Conservation (phyloP, 2,329 filamentous ascomycete species). For the Cylindrodendrum hubeiense region DNA sequence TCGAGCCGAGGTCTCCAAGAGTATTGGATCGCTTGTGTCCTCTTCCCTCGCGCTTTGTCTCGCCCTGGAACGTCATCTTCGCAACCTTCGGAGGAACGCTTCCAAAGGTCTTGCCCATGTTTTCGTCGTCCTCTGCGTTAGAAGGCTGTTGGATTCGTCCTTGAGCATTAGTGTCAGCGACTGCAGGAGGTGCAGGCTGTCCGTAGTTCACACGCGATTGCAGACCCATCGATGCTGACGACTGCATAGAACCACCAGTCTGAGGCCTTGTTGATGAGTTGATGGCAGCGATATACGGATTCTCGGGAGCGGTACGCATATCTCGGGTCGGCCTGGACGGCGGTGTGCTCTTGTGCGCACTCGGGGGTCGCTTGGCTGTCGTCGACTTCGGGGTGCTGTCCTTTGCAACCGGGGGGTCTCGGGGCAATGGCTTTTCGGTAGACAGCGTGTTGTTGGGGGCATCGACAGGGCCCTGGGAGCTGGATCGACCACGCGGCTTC, state of each 20-base stretch:
- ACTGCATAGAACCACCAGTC: conserved; percentile 85
- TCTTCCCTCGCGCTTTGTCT: conserved; percentile 61
- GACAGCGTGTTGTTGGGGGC: conserved; percentile 48
- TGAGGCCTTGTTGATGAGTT: conserved; percentile 72
- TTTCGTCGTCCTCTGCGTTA: conserved; percentile 71
- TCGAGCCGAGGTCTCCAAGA: conserved; percentile 85
- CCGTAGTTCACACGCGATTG: conserved; percentile 78
- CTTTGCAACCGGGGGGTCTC: conserved; percentile 64
- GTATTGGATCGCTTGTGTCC: conserved; percentile 80
- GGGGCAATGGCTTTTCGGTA: conserved; percentile 70
- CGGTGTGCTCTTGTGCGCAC: conserved; percentile 56
- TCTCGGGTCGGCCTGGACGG: conserved; percentile 46
- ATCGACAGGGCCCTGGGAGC: conserved; percentile 59
- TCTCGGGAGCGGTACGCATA: conserved; percentile 54
- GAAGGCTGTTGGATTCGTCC: conserved; percentile 87
- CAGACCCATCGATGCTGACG: conserved; percentile 74
- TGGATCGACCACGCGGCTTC: conserved; percentile 41
- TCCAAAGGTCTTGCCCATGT: conserved; percentile 73
- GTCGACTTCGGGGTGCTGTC: conserved; percentile 56
- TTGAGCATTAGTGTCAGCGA: conserved; percentile 89
- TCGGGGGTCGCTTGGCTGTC: conserved; percentile 59
- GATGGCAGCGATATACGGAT: conserved; percentile 56
- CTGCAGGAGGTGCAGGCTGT: conserved; percentile 86
- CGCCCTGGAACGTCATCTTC: conserved; percentile 68
- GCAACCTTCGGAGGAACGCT: conserved; percentile 70